phyloP scores from a whole-genome alignment of 768 basidiomycete species.

The Glaciozyma martinii region DNA sequence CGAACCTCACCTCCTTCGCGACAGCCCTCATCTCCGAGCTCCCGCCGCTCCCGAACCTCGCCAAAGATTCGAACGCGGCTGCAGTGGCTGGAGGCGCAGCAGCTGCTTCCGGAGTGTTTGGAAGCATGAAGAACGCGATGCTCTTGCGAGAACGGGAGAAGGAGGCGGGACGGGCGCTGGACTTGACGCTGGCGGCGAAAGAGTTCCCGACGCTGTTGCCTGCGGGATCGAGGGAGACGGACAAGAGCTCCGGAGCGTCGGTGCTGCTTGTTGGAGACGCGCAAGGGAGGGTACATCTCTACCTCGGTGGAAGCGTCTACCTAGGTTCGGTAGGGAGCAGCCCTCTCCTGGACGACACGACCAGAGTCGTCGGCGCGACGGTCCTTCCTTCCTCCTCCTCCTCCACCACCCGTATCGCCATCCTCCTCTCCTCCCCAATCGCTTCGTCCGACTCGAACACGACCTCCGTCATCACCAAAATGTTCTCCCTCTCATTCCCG shows the following conservation, averaged over 20 bases:
- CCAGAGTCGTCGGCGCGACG: not conserved
- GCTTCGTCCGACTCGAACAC: not conserved
- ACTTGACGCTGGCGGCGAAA: not conserved
- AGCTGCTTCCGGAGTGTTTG: constrained; percentile 6
- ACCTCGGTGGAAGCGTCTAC: constrained; percentile 23
- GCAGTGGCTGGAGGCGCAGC: not conserved
- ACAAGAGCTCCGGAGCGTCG: not conserved
- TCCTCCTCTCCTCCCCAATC: not conserved
- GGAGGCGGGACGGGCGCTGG: constrained; percentile 22
- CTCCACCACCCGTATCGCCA: not conserved
- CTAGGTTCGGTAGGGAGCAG: constrained; percentile 13
- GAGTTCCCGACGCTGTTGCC: constrained; percentile 12
- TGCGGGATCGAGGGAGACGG: not conserved
- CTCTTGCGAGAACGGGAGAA: constrained; percentile 27
- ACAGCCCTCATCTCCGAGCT: constrained; percentile 3
- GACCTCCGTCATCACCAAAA: not conserved
- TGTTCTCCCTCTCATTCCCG: constrained; percentile 8
- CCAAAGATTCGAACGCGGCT: not conserved
- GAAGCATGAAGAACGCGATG: constrained; percentile 27
- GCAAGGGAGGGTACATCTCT: constrained; percentile 21
- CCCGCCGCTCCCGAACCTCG: constrained; percentile 16
- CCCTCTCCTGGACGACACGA: not conserved
- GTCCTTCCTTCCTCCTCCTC: not conserved
- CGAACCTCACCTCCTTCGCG: constrained; percentile 5
- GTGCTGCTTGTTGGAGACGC: constrained; percentile 16